phyloP scores from a whole-genome alignment of 257 asterid species.

The Plantago elongata region DNA sequence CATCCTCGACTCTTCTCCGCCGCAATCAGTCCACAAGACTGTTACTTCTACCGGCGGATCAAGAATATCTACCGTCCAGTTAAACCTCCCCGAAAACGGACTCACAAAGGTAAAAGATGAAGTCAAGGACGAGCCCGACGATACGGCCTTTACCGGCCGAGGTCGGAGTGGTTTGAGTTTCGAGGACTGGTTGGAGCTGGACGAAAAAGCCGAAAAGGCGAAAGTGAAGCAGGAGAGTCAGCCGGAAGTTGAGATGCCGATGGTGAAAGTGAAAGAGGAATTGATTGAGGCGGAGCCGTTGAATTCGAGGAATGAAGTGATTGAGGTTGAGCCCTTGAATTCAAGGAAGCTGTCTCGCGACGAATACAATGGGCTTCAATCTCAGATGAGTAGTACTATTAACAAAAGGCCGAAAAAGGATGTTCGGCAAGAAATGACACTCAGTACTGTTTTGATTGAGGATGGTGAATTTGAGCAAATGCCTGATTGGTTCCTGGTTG shows the following conservation, averaged over 20 bases:
- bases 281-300: slow-evolving; percentile 38
- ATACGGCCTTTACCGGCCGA: background rate
- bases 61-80: slow-evolving; percentile 35
- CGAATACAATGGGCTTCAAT: slow-evolving; percentile 27
- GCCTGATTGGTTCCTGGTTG: slow-evolving; percentile 76
- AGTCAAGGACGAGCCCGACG: background rate
- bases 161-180: slow-evolving; percentile 17
- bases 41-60: slow-evolving; percentile 53
- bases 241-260: slow-evolving; percentile 1
- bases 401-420: slow-evolving; percentile 20
- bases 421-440: slow-evolving; percentile 25
- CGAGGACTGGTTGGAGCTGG: slow-evolving; percentile 23
- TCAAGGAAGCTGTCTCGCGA: slow-evolving; percentile 37
- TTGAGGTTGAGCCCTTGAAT: slow-evolving; percentile 40
- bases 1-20: slow-evolving; percentile 22
- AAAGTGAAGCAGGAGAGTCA: slow-evolving; percentile 31
- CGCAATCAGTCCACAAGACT: slow-evolving; percentile 32
- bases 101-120: background rate
- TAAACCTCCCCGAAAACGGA: slow-evolving; percentile 3
- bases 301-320: slow-evolving; percentile 33
- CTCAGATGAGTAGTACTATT: background rate
- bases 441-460: slow-evolving; percentile 56
- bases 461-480: slow-evolving; percentile 76
- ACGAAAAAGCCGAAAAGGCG: slow-evolving; percentile 13
- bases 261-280: slow-evolving; percentile 26